Percentiles rank a stretch among this genome's conserved stretches.
These are phyloP conservation scores for Achaetomium macrosporum DNA, from an alignment of 2,329 filamentous ascomycete species.

Conservation along the genomic window DNA sequence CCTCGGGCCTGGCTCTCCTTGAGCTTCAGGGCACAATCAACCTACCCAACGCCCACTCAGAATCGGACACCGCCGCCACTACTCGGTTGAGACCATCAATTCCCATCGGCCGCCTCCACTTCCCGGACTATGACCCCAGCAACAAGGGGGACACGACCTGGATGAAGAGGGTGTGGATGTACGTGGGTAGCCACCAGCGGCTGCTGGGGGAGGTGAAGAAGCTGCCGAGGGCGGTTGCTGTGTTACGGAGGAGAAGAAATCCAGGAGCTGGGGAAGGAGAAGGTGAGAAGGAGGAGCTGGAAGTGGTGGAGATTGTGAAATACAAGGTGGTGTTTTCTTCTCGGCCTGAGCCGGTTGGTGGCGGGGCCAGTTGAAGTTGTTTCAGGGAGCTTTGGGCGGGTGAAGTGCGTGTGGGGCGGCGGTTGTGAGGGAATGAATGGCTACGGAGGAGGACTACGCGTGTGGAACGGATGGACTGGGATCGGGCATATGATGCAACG, in stretches of 20 bases:
- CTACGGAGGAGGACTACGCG: no score
- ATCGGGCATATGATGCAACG: no score
- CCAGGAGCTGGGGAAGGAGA: constrained; percentile 28
- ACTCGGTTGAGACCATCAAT: constrained; percentile 18
- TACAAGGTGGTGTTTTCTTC: constrained; percentile 81
- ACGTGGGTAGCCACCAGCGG: constrained; percentile 81
- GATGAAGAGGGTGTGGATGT: constrained; percentile 88
- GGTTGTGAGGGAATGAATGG: no score
- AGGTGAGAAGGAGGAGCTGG: constrained; percentile 57
- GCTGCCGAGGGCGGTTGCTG: constrained; percentile 67
- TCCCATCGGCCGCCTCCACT: constrained; percentile 38
- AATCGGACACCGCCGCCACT: constrained; percentile 4
- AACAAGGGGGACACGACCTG: constrained; percentile 53
- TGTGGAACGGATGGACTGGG: no score
- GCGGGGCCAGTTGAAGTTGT: neutral
- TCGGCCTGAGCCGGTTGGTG: constrained; percentile 70
- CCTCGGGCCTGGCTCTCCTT: constrained; percentile 79
- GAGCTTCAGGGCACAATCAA: constrained; percentile 93
- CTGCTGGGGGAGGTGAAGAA: constrained; percentile 89
- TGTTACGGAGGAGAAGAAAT: constrained; percentile 57
- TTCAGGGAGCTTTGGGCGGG: neutral
- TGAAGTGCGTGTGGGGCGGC: no score
- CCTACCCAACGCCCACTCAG: constrained; percentile 45
- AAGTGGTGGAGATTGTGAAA: constrained; percentile 82
- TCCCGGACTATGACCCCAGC: constrained; percentile 55